Evolutionary conservation across 352 stramenopile species (phyloP), one percentile per base, ranked within the genome.

Genomic region (Globisporangium alternatum): DNA sequence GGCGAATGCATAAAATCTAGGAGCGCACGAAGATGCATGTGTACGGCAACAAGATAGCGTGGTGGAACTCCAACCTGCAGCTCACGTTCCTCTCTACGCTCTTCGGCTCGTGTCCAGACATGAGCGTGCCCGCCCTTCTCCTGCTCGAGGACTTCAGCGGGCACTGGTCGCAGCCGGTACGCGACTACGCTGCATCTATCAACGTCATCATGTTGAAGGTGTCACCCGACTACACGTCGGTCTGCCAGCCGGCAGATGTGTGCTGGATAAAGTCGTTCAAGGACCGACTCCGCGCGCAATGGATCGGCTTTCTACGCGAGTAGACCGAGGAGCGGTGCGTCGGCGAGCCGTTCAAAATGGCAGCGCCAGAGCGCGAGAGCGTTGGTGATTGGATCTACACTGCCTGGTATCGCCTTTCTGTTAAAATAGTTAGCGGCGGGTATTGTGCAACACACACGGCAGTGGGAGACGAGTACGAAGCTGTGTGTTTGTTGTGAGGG

Each of bases 21-120:
- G 15, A 25, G 25, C 25, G 10, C 51, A 22, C 21, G 6, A n/a
- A 25, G 5, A 56, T 22, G 25, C 30, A 43, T 4, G 51, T 56
- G 30, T 43, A 39, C 51, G 51, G 30, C 30, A 56, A 56, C 51
- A 41, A 56, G 31, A 21, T 28, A n/a, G 30, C 17, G 43, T 48
- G 43, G 43, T 48, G 43, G 43, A 48, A 28, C 5, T 22, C 43
- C 2, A 48, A 17, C 17, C 17, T 48, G 43, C 3, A 48, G 2
- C 13, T 48, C 15, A 21, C 0, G 19, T 48, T 48, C 19, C 43
- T 48, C 43, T 2, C 2, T 7, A 21, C 17, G 13, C 19, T 10
- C 5, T 48, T 48, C 43, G 17, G 43, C 17, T 48, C n/a, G n/a
- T n/a, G n/a, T n/a, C n/a, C n/a, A n/a, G n/a, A n/a, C n/a, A n/a